Conservation (phyloP, 805 yeast genomes). For the Barnettozyma salicaria region DNA sequence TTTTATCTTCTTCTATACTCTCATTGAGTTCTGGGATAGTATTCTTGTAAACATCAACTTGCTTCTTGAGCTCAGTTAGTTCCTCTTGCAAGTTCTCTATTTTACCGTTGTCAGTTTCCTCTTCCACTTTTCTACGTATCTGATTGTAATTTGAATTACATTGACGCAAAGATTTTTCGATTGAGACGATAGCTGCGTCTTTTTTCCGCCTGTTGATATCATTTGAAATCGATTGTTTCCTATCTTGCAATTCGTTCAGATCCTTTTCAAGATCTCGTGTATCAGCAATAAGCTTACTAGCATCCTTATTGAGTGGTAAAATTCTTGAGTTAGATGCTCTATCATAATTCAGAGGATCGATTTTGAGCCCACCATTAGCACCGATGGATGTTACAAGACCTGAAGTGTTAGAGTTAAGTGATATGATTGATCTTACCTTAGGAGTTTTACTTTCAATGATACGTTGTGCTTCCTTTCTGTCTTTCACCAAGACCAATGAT, state of each 20-base stretch:
- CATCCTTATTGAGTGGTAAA: slow-evolving; percentile 10
- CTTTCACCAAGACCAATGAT: slow-evolving; percentile 44
- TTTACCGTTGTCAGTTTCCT: slow-evolving; percentile 39
- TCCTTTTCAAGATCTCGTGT: slow-evolving; percentile 1
- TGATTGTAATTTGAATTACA: slow-evolving; percentile 27
- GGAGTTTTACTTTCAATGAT: slow-evolving; percentile 31
- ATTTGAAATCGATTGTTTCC: slow-evolving; percentile 8
- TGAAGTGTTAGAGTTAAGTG: slow-evolving; percentile 35
- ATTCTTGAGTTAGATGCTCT: slow-evolving; percentile 13
- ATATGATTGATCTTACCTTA: slow-evolving; percentile 38
- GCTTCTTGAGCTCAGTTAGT: background rate
- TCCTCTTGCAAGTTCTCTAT: slow-evolving; percentile 27
- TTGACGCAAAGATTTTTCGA: slow-evolving; percentile 1
- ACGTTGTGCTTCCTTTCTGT: slow-evolving; percentile 45
- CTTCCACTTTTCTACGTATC: slow-evolving; percentile 35
- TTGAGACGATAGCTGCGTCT: no score
- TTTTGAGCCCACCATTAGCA: slow-evolving; percentile 37
- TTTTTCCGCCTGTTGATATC: slow-evolving; percentile 15
- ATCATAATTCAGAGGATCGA: slow-evolving; percentile 49
- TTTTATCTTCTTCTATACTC: slow-evolving; percentile 20
- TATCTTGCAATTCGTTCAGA: background rate
- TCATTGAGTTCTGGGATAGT: slow-evolving; percentile 24
- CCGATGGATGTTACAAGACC: slow-evolving; percentile 42
- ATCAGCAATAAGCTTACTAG: slow-evolving; percentile 16
- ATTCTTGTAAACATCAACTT: slow-evolving; percentile 12